Evolutionary conservation across 2,329 filamentous ascomycete species (phyloP), one percentile per base, ranked within the genome.

Genomic region (Fusarium sp.): DNA sequence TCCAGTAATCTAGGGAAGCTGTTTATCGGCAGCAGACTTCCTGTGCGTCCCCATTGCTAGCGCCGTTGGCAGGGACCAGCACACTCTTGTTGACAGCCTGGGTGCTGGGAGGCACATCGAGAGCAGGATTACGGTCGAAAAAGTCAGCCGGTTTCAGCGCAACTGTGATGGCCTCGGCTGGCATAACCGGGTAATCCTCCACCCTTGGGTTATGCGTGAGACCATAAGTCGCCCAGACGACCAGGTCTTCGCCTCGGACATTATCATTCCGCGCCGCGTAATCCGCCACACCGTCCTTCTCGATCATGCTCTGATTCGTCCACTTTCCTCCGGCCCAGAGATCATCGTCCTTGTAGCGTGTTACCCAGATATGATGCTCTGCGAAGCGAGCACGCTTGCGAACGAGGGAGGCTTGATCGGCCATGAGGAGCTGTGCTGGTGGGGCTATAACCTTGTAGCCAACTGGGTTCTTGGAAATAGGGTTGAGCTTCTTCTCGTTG

Each of bases 131-230:
- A 44, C 81, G 82, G 0, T 82, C 81, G 64, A 86, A 86, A 73
- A 86, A 86, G 59, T 86, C 85, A 0, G 83, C 83, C 0, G 85
- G 85, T 45, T 84, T 85, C 7, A 86, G 79, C 11, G 79, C 73
- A 5, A 86, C 81, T 67, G 83, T 83, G 19, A 86, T 75, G 27
- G 81, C 84, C 74, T 91, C 89, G 52, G 87, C 85, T 7, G 71
- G 69, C 90, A 92, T 92, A 29, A 92, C 88, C 0, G 90, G 90
- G 82, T 91, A 92, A 76, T 92, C 91, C 75, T 93, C 91, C 15
- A 88, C 85, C 3, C 90, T 83, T 0, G 90, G 90, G 39, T 91
- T 88, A 71, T 92, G 90, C 35, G 90, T 92, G 19, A 91, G 85
- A n/a, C 90, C 84, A 75, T 86, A 86, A 14, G 86, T 85, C 11